Percentiles rank a stretch among this genome's conserved stretches.
Evolutionary conservation across 2,329 filamentous ascomycete species (phyloP).

Genomic region (Lomentospora prolificans): DNA sequence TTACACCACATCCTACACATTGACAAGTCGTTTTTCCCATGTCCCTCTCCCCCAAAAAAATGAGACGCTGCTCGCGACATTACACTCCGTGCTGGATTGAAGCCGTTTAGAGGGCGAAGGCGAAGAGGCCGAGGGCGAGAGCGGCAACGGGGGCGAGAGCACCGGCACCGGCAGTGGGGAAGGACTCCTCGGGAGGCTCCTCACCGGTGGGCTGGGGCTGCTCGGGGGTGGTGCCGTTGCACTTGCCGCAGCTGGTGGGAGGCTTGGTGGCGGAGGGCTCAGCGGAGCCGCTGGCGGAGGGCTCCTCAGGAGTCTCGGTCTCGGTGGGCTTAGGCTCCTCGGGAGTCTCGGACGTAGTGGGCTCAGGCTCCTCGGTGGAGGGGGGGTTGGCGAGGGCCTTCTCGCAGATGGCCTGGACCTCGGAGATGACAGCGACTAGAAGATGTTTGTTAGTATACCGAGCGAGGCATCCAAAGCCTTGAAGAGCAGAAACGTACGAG

Average conservation of each 20-base stretch:
- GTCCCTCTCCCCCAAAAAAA: background rate
- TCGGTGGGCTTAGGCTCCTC: background rate
- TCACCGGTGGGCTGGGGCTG: background rate
- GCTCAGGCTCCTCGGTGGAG: background rate
- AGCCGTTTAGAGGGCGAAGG: background rate
- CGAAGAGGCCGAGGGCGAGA: background rate
- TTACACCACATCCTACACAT: background rate
- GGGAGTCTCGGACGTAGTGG: background rate
- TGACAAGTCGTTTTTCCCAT: background rate
- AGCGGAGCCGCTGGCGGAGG: background rate
- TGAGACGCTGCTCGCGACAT: background rate
- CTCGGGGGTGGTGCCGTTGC: background rate
- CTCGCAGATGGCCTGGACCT: conserved; percentile 2
- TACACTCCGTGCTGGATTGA: too few species aligned
- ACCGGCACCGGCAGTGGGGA: background rate
- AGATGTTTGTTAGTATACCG: background rate
- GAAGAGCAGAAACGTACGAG: background rate
- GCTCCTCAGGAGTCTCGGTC: background rate
- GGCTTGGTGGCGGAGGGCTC: background rate
- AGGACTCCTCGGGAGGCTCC: background rate
- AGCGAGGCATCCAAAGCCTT: background rate
- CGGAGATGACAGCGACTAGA: background rate
- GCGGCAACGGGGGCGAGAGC: background rate
- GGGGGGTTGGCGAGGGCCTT: background rate
- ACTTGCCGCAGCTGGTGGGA: background rate